Evolutionary conservation across 2,329 filamentous ascomycete species (phyloP).

Genomic region (Alternaria consortialis): DNA sequence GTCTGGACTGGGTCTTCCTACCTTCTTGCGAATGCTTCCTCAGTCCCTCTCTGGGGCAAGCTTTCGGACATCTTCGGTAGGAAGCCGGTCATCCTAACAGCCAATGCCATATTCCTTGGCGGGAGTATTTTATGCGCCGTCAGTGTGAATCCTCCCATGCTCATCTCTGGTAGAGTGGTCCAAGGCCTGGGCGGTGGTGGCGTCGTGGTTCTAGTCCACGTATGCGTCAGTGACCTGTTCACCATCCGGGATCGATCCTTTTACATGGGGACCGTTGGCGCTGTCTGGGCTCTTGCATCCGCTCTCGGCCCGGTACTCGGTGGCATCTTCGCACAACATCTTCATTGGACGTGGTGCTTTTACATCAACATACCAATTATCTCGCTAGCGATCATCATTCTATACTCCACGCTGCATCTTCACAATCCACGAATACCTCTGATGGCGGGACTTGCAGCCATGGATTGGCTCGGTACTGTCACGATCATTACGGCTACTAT

Average conservation of each 20-base stretch:
- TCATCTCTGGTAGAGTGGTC: conserved; percentile 63
- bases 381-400: conserved; percentile 57
- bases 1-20: conserved; percentile 73
- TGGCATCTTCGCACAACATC: conserved; percentile 58
- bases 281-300: conserved; percentile 65
- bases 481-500: conserved; percentile 60
- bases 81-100: conserved; percentile 46
- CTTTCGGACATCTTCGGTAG: conserved; percentile 52
- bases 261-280: conserved; percentile 62
- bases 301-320: conserved; percentile 63
- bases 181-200: conserved; percentile 65
- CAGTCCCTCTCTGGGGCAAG: conserved; percentile 54
- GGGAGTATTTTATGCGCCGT: conserved; percentile 62
- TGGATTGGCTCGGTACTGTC: conserved; percentile 63
- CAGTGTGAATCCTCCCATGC: conserved; percentile 58
- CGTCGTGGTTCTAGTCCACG: conserved; percentile 61
- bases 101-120: conserved; percentile 57
- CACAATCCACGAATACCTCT: conserved; percentile 62
- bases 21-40: conserved; percentile 50
- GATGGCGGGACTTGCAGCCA: conserved; percentile 56
- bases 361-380: conserved; percentile 58
- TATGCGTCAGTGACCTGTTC: conserved; percentile 66
- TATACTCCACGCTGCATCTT: conserved; percentile 63
- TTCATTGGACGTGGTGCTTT: conserved; percentile 63
- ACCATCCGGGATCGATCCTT: conserved; percentile 55